A percentile compares a stretch with the other conserved stretches of the same genome.
These are phyloP conservation scores for Cyclocybe aegerita DNA, from an alignment of 768 basidiomycete species.

Conservation along the genomic window DNA sequence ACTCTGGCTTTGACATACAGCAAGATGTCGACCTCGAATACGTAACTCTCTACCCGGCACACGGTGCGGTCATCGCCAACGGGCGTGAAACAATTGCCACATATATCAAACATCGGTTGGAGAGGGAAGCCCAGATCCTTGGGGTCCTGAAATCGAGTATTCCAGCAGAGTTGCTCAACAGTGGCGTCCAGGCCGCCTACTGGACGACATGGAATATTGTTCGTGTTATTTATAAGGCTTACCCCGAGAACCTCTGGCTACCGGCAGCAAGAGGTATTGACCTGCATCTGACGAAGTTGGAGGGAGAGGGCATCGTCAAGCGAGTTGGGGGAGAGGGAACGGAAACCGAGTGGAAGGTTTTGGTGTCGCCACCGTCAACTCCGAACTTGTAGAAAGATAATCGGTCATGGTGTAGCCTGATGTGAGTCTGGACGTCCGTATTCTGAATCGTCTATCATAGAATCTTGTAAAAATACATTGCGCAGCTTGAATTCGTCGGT, in stretches of 20 bases:
- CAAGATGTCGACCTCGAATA: slow-evolving; percentile 25
- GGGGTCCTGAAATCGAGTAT: slow-evolving; percentile 39
- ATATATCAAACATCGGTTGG: slow-evolving; percentile 80
- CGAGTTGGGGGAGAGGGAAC: slow-evolving; percentile 50
- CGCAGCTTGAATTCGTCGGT: too few species aligned
- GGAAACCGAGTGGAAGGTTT: slow-evolving; percentile 46
- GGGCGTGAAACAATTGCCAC: slow-evolving; percentile 59
- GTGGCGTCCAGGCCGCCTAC: slow-evolving; percentile 10
- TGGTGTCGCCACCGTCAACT: slow-evolving; percentile 12
- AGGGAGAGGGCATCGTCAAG: slow-evolving; percentile 58
- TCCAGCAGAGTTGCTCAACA: slow-evolving; percentile 17
- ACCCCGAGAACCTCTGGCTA: slow-evolving; percentile 69
- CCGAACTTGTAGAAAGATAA: background rate
- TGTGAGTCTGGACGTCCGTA: too few species aligned
- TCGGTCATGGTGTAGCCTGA: too few species aligned
- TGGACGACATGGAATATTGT: slow-evolving; percentile 74
- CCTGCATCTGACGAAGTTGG: slow-evolving; percentile 74
- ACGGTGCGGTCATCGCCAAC: slow-evolving; percentile 75
- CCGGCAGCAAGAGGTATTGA: slow-evolving; percentile 70
- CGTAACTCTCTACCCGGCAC: slow-evolving; percentile 77
- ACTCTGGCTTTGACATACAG: background rate
- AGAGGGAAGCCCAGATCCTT: slow-evolving; percentile 80
- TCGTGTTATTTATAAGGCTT: slow-evolving; percentile 63
- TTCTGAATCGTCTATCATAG: too few species aligned
- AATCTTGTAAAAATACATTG: too few species aligned